Base-by-base conservation (phyloP, 495 filamentous ascomycete species). In the Penicillium cinerascens region DNA sequence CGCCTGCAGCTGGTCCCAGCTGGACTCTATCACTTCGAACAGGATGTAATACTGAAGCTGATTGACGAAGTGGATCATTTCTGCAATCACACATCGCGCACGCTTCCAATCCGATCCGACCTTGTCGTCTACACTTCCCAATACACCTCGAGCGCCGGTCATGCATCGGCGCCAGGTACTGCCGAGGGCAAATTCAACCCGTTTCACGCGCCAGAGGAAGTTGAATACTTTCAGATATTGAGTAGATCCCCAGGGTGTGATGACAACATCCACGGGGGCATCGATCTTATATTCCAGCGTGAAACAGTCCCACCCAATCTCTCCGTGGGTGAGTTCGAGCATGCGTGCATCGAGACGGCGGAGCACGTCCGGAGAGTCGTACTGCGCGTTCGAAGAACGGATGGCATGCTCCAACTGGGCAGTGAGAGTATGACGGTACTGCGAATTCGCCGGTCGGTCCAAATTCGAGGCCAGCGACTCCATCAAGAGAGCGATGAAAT, bases 221-320 rank as follows among this genome's bases (percentile, higher is more conserved):
- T 99, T 99, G 83, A 99, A 99, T 23, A 97, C 88, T 62, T 97
- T 97, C 54, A 99, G 85, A 67, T 99, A 99, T 64, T 97, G 92
- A 2, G 89, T 89, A 48, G 88, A 92, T 33, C 88, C 91, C 82
- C 89, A 95, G 1, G 92, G 88, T 1, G 92, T 97, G 11, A 99
- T 92, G 47, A 99, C 91, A 46, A 97, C 93, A 63, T 99, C 95
- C 21, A 97, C 89, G 0, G 95, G 95, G 8, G 93, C 89, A 64
- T 97, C 93, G 51, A 97, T 91, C 69, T 96, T 96, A 74, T 99
- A 99, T 66, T 99, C 95, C 25, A 99, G 81, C 1, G 95, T 99
- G 71, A 99, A 99, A 69, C 93, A 95, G 67, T 99, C 95, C 95
- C 95, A 99, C 52, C 95, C 95, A 44, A 96, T 97, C 60, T 99